Conservation (phyloP, 768 basidiomycete species). For the Boletus bicolor region DNA sequence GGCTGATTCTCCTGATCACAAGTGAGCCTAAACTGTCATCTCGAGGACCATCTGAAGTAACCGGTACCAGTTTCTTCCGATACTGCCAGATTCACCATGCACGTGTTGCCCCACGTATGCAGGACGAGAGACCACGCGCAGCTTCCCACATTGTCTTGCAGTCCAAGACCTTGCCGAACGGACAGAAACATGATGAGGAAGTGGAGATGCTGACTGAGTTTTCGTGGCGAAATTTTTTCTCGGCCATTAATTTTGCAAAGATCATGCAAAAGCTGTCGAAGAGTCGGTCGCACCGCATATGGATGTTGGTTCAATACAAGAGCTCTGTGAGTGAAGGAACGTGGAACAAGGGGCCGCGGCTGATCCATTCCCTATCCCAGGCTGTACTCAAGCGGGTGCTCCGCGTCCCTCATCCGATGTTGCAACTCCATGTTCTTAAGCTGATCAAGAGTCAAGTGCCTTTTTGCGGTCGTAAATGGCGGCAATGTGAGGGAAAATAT, state of each 20-base stretch:
- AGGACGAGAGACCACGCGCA: slow-evolving; percentile 63
- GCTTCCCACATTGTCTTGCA: slow-evolving; percentile 59
- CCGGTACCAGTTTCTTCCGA: slow-evolving; percentile 79
- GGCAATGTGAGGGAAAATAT: slow-evolving; percentile 67
- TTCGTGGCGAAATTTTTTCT: slow-evolving; percentile 97
- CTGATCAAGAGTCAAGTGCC: slow-evolving; percentile 99
- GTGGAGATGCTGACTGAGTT: slow-evolving; percentile 91
- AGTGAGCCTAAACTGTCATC: slow-evolving; percentile 44
- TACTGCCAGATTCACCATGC: slow-evolving; percentile 84
- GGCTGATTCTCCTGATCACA: slow-evolving; percentile 83
- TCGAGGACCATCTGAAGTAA: slow-evolving; percentile 5
- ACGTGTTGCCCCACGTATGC: slow-evolving; percentile 53
- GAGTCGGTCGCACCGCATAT: slow-evolving; percentile 88
- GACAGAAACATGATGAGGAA: slow-evolving; percentile 78
- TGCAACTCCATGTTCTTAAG: slow-evolving; percentile 93
- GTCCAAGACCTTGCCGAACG: slow-evolving; percentile 61
- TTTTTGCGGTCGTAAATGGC: slow-evolving; percentile 96
- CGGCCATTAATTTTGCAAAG: slow-evolving; percentile 94
- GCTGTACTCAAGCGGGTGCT: slow-evolving; percentile 94
- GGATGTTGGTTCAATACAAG: slow-evolving; percentile 97
- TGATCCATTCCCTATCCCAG: slow-evolving; percentile 41
- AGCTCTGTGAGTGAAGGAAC: slow-evolving; percentile 68
- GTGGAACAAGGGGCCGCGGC: neutral
- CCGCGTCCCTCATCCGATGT: slow-evolving; percentile 88
- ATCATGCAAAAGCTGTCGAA: slow-evolving; percentile 98